Conservation (phyloP, 257 asterid genomes). For the Nyctanthes arbortristis region DNA sequence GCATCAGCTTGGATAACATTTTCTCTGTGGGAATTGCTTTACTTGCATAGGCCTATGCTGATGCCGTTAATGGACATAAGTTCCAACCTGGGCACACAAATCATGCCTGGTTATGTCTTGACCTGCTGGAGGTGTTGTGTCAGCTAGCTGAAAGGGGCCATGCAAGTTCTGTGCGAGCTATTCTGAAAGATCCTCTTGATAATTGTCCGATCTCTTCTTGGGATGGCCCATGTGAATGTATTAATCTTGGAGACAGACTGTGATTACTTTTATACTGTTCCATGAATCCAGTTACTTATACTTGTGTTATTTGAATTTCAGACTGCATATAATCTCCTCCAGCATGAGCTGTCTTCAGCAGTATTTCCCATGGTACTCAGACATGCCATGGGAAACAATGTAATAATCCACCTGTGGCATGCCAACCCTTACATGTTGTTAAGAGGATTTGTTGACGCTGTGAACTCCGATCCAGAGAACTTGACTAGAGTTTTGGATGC, state of each 20-base stretch:
- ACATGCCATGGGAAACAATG: constrained; percentile 43
- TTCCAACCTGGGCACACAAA: constrained; percentile 37
- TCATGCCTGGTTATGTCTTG: constrained; percentile 58
- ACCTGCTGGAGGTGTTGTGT: constrained; percentile 69
- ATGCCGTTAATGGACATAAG: constrained; percentile 40
- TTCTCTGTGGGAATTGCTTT: neutral
- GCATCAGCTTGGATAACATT: neutral
- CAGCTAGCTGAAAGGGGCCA: constrained; percentile 63
- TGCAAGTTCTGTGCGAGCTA: constrained; percentile 48
- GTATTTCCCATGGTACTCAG: constrained; percentile 60
- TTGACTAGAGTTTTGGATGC: constrained; percentile 62
- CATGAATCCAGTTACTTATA: constrained; percentile 12
- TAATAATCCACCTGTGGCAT: constrained; percentile 68
- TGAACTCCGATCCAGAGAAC: constrained; percentile 63
- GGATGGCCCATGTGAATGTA: constrained; percentile 72
- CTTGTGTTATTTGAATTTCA: constrained; percentile 41
- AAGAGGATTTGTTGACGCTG: constrained; percentile 78
- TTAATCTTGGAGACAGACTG: constrained; percentile 19
- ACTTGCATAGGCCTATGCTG: constrained; percentile 35
- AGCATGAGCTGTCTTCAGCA: constrained; percentile 72
- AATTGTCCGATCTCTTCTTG: constrained; percentile 53
- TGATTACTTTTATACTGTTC: constrained; percentile 8
- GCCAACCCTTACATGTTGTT: constrained; percentile 66
- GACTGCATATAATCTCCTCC: constrained; percentile 91
- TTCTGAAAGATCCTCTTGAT: constrained; percentile 50